Evolutionary conservation across 2,329 filamentous ascomycete genomes (phyloP).

Genomic region (Clonostachys sp.): DNA sequence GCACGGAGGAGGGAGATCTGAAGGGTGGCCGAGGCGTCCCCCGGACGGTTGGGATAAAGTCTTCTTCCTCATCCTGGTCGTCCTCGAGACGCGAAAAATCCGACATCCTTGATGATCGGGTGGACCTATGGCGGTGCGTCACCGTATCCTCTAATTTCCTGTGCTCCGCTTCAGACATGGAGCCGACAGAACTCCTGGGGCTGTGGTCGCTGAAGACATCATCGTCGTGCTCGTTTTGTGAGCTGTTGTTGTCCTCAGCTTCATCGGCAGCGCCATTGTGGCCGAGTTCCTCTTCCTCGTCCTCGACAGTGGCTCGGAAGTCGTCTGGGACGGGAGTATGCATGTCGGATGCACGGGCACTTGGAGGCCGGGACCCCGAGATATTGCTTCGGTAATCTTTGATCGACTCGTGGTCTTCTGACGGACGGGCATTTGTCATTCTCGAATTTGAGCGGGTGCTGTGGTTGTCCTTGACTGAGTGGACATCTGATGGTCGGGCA

Average conservation of each 20-base stretch:
- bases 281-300: not conserved
- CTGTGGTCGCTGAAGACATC: constrained; percentile 57
- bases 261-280: not conserved
- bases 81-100: constrained; percentile 36
- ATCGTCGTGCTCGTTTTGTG: constrained; percentile 46
- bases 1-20: constrained; percentile 64
- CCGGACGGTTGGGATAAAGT: constrained; percentile 50
- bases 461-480: constrained; percentile 9
- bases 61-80: constrained; percentile 31
- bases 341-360: constrained; percentile 13
- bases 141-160: constrained; percentile 22
- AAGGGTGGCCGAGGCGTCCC: constrained; percentile 60
- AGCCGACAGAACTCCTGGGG: constrained; percentile 51
- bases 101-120: constrained; percentile 31
- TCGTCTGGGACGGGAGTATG: constrained; percentile 11
- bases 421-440: not conserved
- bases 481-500: constrained; percentile 5
- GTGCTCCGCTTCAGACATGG: constrained; percentile 32
- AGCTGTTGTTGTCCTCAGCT: constrained; percentile 35
- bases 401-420: not conserved
- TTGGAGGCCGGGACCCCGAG: constrained; percentile 3
- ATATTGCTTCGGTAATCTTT: not conserved
- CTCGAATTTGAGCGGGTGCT: constrained; percentile 10
- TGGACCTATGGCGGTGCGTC: constrained; percentile 12
- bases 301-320: not conserved